phyloP scores from a whole-genome alignment of 75 land plant genomes.

The Pinus taeda region DNA sequence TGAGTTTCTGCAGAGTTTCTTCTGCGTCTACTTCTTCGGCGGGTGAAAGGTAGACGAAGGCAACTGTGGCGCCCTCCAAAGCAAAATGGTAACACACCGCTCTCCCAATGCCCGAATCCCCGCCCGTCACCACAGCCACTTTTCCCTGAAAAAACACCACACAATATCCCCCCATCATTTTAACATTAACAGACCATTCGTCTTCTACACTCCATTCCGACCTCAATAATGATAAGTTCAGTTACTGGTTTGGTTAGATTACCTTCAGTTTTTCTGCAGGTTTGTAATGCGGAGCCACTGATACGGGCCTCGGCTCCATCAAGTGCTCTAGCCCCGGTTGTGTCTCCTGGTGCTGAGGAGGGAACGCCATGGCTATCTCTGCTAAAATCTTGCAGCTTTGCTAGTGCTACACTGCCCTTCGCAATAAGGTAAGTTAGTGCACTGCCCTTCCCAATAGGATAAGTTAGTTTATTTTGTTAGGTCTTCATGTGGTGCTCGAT shows the following conservation, averaged over 20 bases:
- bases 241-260: neutral
- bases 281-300: constrained; percentile 18
- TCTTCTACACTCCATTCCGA: neutral
- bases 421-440: no score
- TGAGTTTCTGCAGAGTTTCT: constrained; percentile 29
- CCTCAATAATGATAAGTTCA: neutral
- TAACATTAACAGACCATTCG: neutral
- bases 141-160: constrained; percentile 26
- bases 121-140: constrained; percentile 46
- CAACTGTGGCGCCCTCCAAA: constrained; percentile 50
- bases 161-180: neutral
- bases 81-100: constrained; percentile 37
- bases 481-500: no score
- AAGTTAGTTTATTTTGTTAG: no score
- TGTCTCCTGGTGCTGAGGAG: no score
- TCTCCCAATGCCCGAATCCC: constrained; percentile 50
- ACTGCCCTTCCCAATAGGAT: no score
- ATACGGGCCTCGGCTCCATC: constrained; percentile 29
- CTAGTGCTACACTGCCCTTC: no score
- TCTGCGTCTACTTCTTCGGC: constrained; percentile 41
- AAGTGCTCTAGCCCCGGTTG: constrained; percentile 23
- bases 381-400: no score
- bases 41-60: constrained; percentile 35
- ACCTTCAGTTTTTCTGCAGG: constrained; percentile 41
- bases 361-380: no score